phyloP scores from a whole-genome alignment of 75 land plant genomes.

The Sequoia sempervirens region DNA sequence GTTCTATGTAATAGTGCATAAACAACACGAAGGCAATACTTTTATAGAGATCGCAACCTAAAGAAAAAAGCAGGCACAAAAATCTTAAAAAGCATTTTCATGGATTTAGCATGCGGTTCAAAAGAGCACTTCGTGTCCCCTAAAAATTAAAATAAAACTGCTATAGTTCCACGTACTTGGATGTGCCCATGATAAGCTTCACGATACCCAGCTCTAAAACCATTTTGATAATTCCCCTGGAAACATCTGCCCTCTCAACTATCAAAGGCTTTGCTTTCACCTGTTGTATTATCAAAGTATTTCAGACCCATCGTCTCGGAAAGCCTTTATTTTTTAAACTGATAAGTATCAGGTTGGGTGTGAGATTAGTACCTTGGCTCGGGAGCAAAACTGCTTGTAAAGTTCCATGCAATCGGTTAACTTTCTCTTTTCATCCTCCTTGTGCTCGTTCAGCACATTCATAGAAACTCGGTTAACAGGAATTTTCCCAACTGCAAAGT shows the following conservation, averaged over 20 bases:
- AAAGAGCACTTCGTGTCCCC: too few species aligned
- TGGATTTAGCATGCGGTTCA: too few species aligned
- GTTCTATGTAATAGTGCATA: too few species aligned
- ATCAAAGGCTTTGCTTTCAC: background rate
- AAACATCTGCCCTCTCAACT: slow-evolving; percentile 9
- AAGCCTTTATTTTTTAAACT: slow-evolving; percentile 2
- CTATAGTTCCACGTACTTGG: too few species aligned
- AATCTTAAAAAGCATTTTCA: too few species aligned
- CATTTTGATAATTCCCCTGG: too few species aligned
- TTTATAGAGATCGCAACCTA: too few species aligned
- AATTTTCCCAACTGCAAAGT: background rate
- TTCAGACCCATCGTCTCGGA: background rate
- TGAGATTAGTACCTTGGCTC: background rate
- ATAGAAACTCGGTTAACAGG: background rate
- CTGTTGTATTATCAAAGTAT: slow-evolving; percentile 18
- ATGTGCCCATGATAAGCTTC: too few species aligned
- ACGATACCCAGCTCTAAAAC: too few species aligned
- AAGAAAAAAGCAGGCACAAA: too few species aligned
- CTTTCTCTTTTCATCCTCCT: background rate
- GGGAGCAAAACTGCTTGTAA: background rate
- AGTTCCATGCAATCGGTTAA: background rate
- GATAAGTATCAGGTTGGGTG: background rate
- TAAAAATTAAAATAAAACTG: too few species aligned
- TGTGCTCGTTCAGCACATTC: background rate
- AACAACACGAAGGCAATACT: too few species aligned